Conservation (phyloP, 768 basidiomycete genomes). For the Kwoniella shandongensis region DNA sequence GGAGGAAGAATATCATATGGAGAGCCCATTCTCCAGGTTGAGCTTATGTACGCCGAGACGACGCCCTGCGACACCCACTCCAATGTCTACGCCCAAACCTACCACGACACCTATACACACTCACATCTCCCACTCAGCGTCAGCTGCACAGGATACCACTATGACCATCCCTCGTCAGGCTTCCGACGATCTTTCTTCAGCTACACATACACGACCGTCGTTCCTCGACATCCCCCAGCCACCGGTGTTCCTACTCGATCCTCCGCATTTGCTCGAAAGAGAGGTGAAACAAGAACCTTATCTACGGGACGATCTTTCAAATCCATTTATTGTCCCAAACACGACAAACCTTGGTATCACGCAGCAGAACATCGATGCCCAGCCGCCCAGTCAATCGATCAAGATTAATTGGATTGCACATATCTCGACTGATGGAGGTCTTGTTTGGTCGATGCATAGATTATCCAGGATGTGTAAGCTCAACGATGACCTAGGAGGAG, state of each 20-base stretch:
- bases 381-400: background rate
- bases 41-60: constrained; percentile 1
- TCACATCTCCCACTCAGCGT: background rate
- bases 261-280: too few relatives aligned
- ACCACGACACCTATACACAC: background rate
- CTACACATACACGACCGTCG: constrained; percentile 4
- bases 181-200: background rate
- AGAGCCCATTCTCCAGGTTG: constrained; percentile 10
- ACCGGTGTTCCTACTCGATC: too few relatives aligned
- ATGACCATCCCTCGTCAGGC: background rate
- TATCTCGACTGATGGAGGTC: constrained; percentile 13
- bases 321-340: background rate
- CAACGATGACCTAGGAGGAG: background rate
- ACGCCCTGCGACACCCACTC: background rate
- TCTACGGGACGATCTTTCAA: too few relatives aligned
- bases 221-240: constrained; percentile 16
- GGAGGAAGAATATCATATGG: background rate
- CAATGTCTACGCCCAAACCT: background rate
- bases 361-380: background rate
- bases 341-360: background rate
- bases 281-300: too few relatives aligned
- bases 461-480: background rate
- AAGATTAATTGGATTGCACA: constrained; percentile 9
- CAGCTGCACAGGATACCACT: background rate
- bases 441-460: background rate